phyloP scores from a whole-genome alignment of 2,329 filamentous ascomycete species.

The Colletotrichum sp. region DNA sequence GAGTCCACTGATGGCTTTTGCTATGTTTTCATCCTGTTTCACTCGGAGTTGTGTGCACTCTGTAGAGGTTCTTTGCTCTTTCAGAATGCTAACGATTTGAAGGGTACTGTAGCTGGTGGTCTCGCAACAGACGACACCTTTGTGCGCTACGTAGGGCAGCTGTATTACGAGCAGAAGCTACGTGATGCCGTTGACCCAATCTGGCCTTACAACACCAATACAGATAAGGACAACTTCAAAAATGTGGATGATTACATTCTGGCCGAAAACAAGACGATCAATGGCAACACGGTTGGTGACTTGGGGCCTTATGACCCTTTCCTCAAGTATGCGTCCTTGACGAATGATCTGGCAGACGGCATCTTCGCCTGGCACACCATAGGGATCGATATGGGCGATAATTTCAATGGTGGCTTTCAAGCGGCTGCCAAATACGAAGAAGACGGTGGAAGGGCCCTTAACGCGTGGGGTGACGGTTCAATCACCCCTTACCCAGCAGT shows the following conservation, averaged over 20 bases:
- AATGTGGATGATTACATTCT: slow-evolving; percentile 36
- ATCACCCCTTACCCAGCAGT: neutral
- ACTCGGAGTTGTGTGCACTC: neutral
- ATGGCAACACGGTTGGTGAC: neutral
- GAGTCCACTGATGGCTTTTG: slow-evolving; percentile 29
- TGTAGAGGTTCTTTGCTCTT: neutral
- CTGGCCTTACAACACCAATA: slow-evolving; percentile 53
- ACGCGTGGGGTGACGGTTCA: neutral
- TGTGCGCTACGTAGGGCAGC: slow-evolving; percentile 57
- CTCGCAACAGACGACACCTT: neutral
- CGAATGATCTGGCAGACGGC: slow-evolving; percentile 55
- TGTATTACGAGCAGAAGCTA: slow-evolving; percentile 67
- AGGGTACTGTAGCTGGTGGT: neutral
- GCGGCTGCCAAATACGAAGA: neutral
- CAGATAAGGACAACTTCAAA: neutral
- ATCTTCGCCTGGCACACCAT: slow-evolving; percentile 52
- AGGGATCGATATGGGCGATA: neutral
- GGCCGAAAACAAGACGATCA: slow-evolving; percentile 37
- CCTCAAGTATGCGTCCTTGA: slow-evolving; percentile 62
- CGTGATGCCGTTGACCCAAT: slow-evolving; percentile 55
- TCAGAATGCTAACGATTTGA: neutral
- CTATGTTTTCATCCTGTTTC: slow-evolving; percentile 46
- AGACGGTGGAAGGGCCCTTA: neutral
- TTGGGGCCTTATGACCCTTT: slow-evolving; percentile 49
- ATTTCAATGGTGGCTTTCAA: neutral